Evolutionary conservation across 768 basidiomycete species (phyloP), one percentile per base, ranked within the genome.

Genomic region (Floccularia luteovirens): DNA sequence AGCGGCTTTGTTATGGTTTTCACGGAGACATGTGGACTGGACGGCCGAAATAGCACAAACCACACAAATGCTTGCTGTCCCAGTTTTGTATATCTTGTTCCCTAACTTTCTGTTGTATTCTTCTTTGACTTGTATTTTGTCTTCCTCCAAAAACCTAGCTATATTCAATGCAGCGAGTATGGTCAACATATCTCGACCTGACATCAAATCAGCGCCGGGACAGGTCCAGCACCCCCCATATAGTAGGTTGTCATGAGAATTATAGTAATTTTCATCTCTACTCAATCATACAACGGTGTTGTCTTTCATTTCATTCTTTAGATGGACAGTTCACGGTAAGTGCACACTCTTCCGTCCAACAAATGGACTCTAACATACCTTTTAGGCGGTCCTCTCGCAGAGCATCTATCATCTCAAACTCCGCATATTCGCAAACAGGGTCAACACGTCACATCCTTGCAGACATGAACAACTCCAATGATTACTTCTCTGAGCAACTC

Each of bases 101-200:
- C n/a, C n/a, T n/a, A n/a, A n/a, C n/a, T n/a, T n/a, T n/a, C n/a
- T n/a, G n/a, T n/a, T n/a, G n/a, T n/a, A n/a, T n/a, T n/a, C n/a
- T n/a, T n/a, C n/a, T n/a, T n/a, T n/a, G n/a, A n/a, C n/a, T n/a
- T n/a, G n/a, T n/a, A n/a, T n/a, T n/a, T n/a, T n/a, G n/a, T n/a
- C n/a, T n/a, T n/a, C n/a, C n/a, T n/a, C n/a, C n/a, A n/a, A n/a
- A n/a, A n/a, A n/a, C n/a, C n/a, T n/a, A n/a, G n/a, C n/a, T n/a
- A n/a, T n/a, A n/a, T 30, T 7, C 31, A 14, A 75, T 75, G 71
- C 67, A 75, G 48, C 64, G 70, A 20, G 59, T 72, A 38, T 75
- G 75, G 73, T 74, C 71, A 21, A 67, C 65, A 7, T 77, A 76
- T 50, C 65, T 75, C 13, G 65, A 66, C 49, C 41, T n/a, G n/a